A percentile compares a stretch with the other conserved stretches of the same genome.
These are phyloP conservation scores for Lophiotrema nucula DNA, from an alignment of 495 filamentous ascomycete genomes.

Conservation along the genomic window DNA sequence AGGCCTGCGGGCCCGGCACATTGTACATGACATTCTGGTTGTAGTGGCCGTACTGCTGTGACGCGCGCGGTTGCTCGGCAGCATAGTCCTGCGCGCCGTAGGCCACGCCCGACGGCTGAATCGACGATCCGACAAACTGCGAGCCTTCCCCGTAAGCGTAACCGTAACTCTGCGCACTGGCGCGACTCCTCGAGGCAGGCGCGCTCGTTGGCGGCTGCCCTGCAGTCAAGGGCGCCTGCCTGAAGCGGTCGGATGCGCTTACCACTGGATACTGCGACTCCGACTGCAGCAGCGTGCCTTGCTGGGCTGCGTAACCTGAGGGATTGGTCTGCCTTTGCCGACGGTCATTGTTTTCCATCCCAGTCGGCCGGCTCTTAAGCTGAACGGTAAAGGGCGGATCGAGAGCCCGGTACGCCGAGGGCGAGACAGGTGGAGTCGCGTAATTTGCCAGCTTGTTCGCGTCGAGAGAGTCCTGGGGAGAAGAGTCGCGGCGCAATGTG, in stretches of 20 bases:
- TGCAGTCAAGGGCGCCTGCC: constrained; percentile 34
- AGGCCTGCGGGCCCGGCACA: constrained; percentile 57
- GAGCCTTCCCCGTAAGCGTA: constrained; percentile 57
- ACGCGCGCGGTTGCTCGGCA: constrained; percentile 44
- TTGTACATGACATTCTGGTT: constrained; percentile 75
- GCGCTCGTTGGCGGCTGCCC: constrained; percentile 36
- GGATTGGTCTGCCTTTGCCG: constrained; percentile 38
- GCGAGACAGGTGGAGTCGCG: constrained; percentile 46
- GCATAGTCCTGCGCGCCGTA: constrained; percentile 54
- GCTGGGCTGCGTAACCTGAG: constrained; percentile 35
- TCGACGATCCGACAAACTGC: constrained; percentile 49
- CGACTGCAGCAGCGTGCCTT: constrained; percentile 27
- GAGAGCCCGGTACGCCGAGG: constrained; percentile 40
- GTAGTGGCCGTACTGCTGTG: constrained; percentile 52
- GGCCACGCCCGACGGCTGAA: constrained; percentile 51
- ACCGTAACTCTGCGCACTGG: constrained; percentile 46
- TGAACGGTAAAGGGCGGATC: constrained; percentile 29
- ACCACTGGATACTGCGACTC: constrained; percentile 34
- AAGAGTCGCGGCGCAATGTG: too few species aligned
- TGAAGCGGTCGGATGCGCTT: constrained; percentile 38
- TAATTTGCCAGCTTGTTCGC: constrained; percentile 43
- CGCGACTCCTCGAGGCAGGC: constrained; percentile 37
- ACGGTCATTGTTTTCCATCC: constrained; percentile 47
- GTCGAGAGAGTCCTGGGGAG: not conserved
- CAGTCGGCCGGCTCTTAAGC: constrained; percentile 29